Evolutionary conservation across 179 eudicot species (phyloP).

Genomic region (Beta lomatogona): DNA sequence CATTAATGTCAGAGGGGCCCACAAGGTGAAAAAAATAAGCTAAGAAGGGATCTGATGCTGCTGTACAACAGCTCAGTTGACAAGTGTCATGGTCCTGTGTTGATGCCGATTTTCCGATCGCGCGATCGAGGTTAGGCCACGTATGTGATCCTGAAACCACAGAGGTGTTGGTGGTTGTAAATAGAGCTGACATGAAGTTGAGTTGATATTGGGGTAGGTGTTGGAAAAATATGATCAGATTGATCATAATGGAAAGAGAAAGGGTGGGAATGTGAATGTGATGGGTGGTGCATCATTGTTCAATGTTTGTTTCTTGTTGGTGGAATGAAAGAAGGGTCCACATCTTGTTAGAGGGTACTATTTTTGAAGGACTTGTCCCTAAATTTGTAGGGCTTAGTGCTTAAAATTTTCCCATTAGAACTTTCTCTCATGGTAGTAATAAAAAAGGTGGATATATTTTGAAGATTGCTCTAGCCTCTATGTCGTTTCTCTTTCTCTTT

Average conservation of each 20-base stretch:
- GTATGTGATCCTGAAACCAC: conserved; percentile 29
- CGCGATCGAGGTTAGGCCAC: conserved; percentile 34
- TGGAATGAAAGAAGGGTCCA: conserved; percentile 17
- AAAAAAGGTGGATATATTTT: background rate
- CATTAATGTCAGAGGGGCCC: conserved; percentile 10
- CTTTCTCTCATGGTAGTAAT: conserved; percentile 4
- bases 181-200: conserved; percentile 26
- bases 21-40: background rate
- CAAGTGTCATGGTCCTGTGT: conserved; percentile 8
- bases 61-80: background rate
- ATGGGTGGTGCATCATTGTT: conserved; percentile 13
- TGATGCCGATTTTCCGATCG: conserved; percentile 6
- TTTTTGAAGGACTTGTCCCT: conserved; percentile 18
- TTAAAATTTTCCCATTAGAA: conserved; percentile 2
- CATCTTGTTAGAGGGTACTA: background rate
- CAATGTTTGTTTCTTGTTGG: conserved; percentile 19
- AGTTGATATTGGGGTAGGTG: conserved; percentile 30
- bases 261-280: conserved; percentile 18
- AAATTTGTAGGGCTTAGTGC: conserved; percentile 9
- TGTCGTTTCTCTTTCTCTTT: background rate
- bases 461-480: background rate
- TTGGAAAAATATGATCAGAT: conserved; percentile 16
- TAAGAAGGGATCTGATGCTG: conserved; percentile 19
- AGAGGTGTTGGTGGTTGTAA: conserved; percentile 36
- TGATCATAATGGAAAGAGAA: conserved; percentile 8